phyloP scores from a whole-genome alignment of 495 filamentous ascomycete genomes.

The Tuber melanosporum region DNA sequence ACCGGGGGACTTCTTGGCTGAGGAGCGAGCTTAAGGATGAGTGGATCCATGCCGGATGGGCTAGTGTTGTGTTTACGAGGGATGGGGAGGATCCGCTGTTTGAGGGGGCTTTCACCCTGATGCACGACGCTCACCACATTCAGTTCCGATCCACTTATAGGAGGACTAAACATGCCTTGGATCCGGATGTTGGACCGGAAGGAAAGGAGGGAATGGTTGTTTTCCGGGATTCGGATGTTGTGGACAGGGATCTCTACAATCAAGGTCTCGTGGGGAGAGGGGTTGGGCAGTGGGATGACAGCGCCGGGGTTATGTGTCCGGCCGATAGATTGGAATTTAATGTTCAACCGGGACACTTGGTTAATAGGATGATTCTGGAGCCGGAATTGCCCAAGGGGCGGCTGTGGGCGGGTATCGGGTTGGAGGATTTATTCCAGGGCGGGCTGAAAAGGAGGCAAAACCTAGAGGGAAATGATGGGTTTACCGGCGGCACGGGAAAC shows the following conservation, averaged over 20 bases:
- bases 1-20: slow-evolving; percentile 70
- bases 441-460: slow-evolving; percentile 34
- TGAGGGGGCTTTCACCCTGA: slow-evolving; percentile 79
- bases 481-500: slow-evolving; percentile 60
- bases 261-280: slow-evolving; percentile 18
- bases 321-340: slow-evolving; percentile 43
- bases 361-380: slow-evolving; percentile 36
- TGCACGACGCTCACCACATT: slow-evolving; percentile 79
- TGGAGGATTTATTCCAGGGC: slow-evolving; percentile 33
- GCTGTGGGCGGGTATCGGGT: slow-evolving; percentile 25
- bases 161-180: slow-evolving; percentile 63
- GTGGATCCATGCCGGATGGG: slow-evolving; percentile 82
- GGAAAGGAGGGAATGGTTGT: slow-evolving; percentile 80
- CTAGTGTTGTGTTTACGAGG: slow-evolving; percentile 64
- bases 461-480: slow-evolving; percentile 25
- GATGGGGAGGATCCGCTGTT: slow-evolving; percentile 79
- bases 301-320: slow-evolving; percentile 43
- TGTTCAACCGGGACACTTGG: slow-evolving; percentile 27
- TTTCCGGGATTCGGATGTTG: slow-evolving; percentile 83
- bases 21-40: slow-evolving; percentile 51
- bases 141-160: slow-evolving; percentile 69
- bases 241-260: slow-evolving; percentile 23
- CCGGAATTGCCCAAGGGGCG: slow-evolving; percentile 24
- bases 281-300: slow-evolving; percentile 22
- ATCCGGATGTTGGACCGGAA: slow-evolving; percentile 58